Base-by-base conservation (phyloP, 106 monocot genomes). In the Dendrobium catenatum region DNA sequence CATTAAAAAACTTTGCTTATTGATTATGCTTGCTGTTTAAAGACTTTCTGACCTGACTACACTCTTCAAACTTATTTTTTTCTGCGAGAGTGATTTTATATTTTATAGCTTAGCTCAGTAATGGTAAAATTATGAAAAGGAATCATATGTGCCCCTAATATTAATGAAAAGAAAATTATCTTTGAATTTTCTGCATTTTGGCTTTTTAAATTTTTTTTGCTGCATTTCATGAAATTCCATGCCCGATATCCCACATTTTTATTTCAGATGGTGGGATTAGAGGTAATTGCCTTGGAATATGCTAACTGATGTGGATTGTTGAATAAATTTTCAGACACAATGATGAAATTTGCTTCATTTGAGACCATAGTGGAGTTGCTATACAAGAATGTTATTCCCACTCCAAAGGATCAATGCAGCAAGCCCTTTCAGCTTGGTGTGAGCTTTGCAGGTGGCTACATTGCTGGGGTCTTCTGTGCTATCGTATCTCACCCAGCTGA, bases 331-430 rank as follows among this genome's bases (percentile, higher is more conserved):
- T 81, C 86, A 91, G 91, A 88, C 81, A 91, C 88, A 33, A 88
- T 91, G 91, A 91, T 91, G 91, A 91, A 88, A 56, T 91, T 91
- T 86, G 91, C 91, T 72, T 91, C 86, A 13, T 91, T 91, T 78
- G 88, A 91, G 77, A 83, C 80, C 17, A 86, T 85, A 59, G 86
- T 91, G 48, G 91, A 91, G 81, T 19, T 58, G 72, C 26, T 91
- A 2, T 91, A 88, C 83, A 91, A 91, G 76, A 72, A 91, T 74
- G 91, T 51, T n/a, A 79, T 91, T 54, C 91, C 91, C n/a, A 80
- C 42, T n/a, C 88, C 88, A 17, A 91, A 91, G 78, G 85, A 84
- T 13, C 78, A 91, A 68, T 88, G 88, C 79, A 91, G 83, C 85
- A 85, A 83, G 40, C 20, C 68, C 26, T 43, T 85, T 78, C 88